A percentile compares a stretch with the other conserved stretches of the same genome.
phyloP scores from a whole-genome alignment of 1,139 yeast genomes.

The Casaregolazyma suthepensis region DNA sequence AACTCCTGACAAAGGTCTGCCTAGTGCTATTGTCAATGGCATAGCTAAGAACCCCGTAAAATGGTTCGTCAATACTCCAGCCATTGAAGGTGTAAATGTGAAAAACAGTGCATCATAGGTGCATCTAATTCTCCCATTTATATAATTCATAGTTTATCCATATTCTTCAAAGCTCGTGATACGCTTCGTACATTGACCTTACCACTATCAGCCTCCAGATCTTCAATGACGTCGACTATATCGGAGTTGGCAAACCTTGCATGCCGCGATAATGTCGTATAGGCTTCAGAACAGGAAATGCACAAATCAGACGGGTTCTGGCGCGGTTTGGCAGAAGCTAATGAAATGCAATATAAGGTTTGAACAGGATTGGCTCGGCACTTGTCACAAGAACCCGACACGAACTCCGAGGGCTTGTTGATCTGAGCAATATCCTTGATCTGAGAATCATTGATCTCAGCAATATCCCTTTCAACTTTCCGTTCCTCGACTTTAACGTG shows the following conservation, averaged over 20 bases:
- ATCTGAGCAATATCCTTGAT: too few relatives aligned
- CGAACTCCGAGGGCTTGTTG: background rate
- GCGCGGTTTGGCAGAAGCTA: conserved; percentile 37
- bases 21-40: conserved; percentile 66
- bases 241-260: conserved; percentile 64
- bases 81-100: conserved; percentile 52
- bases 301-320: conserved; percentile 31
- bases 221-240: conserved; percentile 60
- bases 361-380: conserved; percentile 79
- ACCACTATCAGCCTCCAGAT: conserved; percentile 68
- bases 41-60: conserved; percentile 47
- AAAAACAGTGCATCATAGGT: conserved; percentile 13
- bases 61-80: conserved; percentile 80
- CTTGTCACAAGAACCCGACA: conserved; percentile 68
- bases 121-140: background rate
- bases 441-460: background rate
- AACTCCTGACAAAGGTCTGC: conserved; percentile 48
- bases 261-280: conserved; percentile 70
- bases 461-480: too few relatives aligned
- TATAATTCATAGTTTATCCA: conserved; percentile 35
- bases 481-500: background rate
- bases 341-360: conserved; percentile 70
- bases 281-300: conserved; percentile 80
- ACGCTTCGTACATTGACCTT: conserved; percentile 72
- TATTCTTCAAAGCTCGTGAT: conserved; percentile 60